Base-by-base conservation (phyloP, 495 filamentous ascomycete species). In the Xylaria palmicola region DNA sequence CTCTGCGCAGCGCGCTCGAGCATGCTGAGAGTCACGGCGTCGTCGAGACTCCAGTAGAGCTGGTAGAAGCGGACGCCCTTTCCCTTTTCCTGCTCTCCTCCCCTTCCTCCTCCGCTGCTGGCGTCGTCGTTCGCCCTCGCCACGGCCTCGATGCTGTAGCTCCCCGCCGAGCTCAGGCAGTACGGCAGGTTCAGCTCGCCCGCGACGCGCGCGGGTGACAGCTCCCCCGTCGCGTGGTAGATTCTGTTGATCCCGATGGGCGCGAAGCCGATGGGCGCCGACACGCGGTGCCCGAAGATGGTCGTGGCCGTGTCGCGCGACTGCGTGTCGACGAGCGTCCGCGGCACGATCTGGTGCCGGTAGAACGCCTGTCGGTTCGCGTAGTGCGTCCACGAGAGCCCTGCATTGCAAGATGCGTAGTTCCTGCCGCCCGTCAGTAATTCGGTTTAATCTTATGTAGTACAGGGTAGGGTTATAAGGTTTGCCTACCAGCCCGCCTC, bases 351-450 rank as follows among this genome's bases (percentile, higher is more conserved):
- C 37, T 83, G 79, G 73, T 87, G 86, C 1, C 85, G 81, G 76
- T 81, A 87, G 79, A 90, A 89, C 62, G 87, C 80, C 68, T 88
- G 82, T 2, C 87, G 80, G 70, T 89, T 90, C 12, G 83, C 83
- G 1, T 85, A 77, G 68, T 90, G 86, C 15, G 87, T 90, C 59
- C 76, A 78, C 7, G 86, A 88, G 30, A 83, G 75, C 1, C 87
- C 85, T 12, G 86, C 87, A 63, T 88, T 89, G 58, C 77, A 88
- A 48, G 85, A 86, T 45, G 88, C 80, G 59, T 90, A 89, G 73
- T 76, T 81, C 79, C 62, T 70, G 30, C 19, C n/a, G 17, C 13
- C 40, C 24, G 22, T 59, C 29, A 64, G 59, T 40, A 15, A 37
- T 36, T 52, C 27, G 1, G 0, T 8, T 4, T 17, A 7, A 6